These are phyloP conservation scores for Corchorus olitorius DNA, from an alignment of 345 rosid species.

Conservation along the genomic window DNA sequence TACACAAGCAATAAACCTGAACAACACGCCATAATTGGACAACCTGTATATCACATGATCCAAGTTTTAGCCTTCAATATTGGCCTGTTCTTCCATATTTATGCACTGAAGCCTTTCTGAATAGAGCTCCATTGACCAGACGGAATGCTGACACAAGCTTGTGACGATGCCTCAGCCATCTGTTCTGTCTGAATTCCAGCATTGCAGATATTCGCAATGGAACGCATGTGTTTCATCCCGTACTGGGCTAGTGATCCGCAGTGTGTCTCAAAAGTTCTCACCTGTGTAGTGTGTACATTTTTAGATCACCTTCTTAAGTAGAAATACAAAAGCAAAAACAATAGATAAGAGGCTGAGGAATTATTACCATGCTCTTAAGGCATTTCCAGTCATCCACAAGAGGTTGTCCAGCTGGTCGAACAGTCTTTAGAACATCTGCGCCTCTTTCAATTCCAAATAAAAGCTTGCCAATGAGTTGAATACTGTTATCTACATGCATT, in stretches of 20 bases:
- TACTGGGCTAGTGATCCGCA: constrained; percentile 92
- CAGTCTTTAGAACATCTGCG: constrained; percentile 54
- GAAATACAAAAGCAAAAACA: neutral
- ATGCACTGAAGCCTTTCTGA: constrained; percentile 79
- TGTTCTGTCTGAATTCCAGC: constrained; percentile 63
- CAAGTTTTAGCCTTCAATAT: neutral
- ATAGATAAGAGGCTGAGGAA: neutral
- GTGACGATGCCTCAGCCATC: constrained; percentile 86
- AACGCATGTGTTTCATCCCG: constrained; percentile 97
- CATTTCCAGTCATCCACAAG: constrained; percentile 97
- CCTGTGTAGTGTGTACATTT: constrained; percentile 49
- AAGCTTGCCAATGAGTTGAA: constrained; percentile 78
- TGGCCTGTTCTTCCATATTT: constrained; percentile 10
- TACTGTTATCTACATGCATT: constrained; percentile 79
- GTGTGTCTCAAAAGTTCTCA: constrained; percentile 79
- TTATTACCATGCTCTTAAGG: constrained; percentile 70
- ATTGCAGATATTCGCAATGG: constrained; percentile 89
- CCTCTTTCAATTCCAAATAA: constrained; percentile 79
- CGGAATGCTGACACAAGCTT: constrained; percentile 77
- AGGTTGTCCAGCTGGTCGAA: constrained; percentile 79
- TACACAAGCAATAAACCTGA: neutral
- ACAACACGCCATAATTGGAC: neutral
- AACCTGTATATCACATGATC: neutral
- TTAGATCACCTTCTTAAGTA: neutral
- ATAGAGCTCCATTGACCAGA: constrained; percentile 84